Conservation (phyloP, 179 eudicot species). For the Nepenthes alata region DNA sequence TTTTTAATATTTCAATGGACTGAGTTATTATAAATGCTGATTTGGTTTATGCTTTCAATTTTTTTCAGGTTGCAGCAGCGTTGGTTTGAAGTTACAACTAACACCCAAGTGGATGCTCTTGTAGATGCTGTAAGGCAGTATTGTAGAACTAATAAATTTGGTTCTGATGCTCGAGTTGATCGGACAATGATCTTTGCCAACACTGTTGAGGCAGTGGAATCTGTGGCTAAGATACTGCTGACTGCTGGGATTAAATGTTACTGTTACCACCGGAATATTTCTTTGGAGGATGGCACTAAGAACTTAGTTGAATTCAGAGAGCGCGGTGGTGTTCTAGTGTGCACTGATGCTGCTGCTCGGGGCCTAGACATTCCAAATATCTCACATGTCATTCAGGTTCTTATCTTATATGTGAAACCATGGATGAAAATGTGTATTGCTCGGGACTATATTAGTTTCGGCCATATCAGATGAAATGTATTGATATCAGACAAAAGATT, state of each 20-base stretch:
- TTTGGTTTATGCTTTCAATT: background rate
- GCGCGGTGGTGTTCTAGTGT: conserved; percentile 75
- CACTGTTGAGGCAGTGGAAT: conserved; percentile 93
- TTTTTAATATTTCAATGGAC: background rate
- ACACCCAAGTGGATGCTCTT: conserved; percentile 78
- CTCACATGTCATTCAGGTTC: conserved; percentile 87
- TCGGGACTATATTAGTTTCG: too few species aligned
- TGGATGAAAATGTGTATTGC: too few species aligned
- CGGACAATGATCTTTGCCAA: conserved; percentile 93
- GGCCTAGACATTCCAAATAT: conserved; percentile 78
- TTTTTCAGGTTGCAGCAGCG: conserved; percentile 64
- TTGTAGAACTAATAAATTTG: conserved; percentile 10
- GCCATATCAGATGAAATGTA: too few species aligned
- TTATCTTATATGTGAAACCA: background rate
- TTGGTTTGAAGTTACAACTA: conserved; percentile 76
- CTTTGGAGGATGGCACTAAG: conserved; percentile 62
- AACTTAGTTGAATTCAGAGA: conserved; percentile 56
- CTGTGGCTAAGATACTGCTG: conserved; percentile 50
- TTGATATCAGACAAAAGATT: too few species aligned
- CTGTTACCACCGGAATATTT: conserved; percentile 67
- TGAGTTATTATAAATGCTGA: background rate
- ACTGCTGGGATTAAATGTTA: conserved; percentile 61
- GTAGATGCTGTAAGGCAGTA: conserved; percentile 53
- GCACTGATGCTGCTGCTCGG: conserved; percentile 96
- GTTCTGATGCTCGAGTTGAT: conserved; percentile 21